Evolutionary conservation across 768 basidiomycete species (phyloP).

Genomic region (Mycena capillaripes): DNA sequence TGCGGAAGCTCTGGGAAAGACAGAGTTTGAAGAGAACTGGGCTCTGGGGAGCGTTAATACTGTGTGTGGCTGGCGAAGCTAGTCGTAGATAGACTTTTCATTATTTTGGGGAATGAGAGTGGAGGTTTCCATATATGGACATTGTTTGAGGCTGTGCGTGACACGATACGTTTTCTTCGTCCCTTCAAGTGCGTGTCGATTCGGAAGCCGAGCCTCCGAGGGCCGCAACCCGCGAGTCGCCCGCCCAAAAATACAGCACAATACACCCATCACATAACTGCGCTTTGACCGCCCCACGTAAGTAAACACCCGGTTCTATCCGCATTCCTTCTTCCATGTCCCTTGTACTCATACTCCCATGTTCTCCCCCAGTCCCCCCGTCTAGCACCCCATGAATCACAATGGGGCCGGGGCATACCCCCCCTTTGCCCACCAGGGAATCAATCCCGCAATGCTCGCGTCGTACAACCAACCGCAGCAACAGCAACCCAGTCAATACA

Average conservation of each 20-base stretch:
- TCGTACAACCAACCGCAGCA: slow-evolving; percentile 25
- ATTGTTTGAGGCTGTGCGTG: not conserved
- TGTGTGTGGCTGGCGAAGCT: not conserved
- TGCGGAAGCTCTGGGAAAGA: no score
- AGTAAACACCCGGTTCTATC: not conserved
- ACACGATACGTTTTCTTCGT: not conserved
- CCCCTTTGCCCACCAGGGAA: slow-evolving; percentile 28
- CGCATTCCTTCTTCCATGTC: not conserved
- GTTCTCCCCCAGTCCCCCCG: not conserved
- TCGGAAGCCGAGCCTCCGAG: slow-evolving; percentile 27
- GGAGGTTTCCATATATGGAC: not conserved
- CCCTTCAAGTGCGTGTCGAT: not conserved
- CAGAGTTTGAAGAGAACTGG: no score
- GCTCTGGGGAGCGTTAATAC: not conserved
- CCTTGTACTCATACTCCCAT: no score
- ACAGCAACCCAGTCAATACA: slow-evolving; percentile 21
- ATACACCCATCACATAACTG: slow-evolving; percentile 19
- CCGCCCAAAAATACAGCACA: slow-evolving; percentile 16
- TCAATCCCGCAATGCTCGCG: slow-evolving; percentile 38
- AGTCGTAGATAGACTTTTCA: no score
- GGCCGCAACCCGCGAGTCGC: not conserved
- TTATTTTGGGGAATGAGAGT: no score
- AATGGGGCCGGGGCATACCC: slow-evolving; percentile 25
- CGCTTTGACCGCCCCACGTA: slow-evolving; percentile 30
- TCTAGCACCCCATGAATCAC: slow-evolving; percentile 21